Conservation (phyloP, 2,329 filamentous ascomycete species). For the Capronia coronata region DNA sequence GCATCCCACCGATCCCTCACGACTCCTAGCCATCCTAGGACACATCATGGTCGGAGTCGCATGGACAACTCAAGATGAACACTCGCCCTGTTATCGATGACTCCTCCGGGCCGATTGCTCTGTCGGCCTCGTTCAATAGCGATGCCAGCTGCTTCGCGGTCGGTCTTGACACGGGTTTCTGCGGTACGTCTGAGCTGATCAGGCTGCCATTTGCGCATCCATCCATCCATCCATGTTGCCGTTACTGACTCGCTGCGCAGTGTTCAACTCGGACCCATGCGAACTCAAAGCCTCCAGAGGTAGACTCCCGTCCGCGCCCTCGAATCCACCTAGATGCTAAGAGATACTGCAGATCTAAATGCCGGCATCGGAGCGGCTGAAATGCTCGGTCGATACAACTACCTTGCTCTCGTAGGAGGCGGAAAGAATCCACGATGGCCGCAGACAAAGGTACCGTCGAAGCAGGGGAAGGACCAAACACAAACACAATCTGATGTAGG, state of each 20-base stretch:
- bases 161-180: constrained; percentile 78
- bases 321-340: constrained; percentile 1
- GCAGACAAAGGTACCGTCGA: constrained; percentile 63
- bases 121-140: constrained; percentile 79
- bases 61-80: constrained; percentile 58
- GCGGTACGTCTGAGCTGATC: constrained; percentile 52
- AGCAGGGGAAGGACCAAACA: neutral
- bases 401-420: constrained; percentile 82
- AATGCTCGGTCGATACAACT: constrained; percentile 83
- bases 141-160: constrained; percentile 81
- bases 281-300: constrained; percentile 59
- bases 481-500: constrained; percentile 4
- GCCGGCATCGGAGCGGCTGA: constrained; percentile 74
- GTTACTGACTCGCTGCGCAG: constrained; percentile 38
- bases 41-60: constrained; percentile 5
- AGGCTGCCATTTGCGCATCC: constrained; percentile 20
- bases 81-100: constrained; percentile 79
- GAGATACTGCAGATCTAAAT: constrained; percentile 56
- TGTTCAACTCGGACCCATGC: constrained; percentile 67
- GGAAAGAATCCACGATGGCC: constrained; percentile 79
- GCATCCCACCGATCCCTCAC: no score
- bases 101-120: constrained; percentile 63
- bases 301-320: constrained; percentile 30
- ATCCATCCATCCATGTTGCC: no score
- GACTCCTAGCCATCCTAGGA: no score